Base-by-base conservation (phyloP, 116 monocot species). In the Trichopus zeylanicus region DNA sequence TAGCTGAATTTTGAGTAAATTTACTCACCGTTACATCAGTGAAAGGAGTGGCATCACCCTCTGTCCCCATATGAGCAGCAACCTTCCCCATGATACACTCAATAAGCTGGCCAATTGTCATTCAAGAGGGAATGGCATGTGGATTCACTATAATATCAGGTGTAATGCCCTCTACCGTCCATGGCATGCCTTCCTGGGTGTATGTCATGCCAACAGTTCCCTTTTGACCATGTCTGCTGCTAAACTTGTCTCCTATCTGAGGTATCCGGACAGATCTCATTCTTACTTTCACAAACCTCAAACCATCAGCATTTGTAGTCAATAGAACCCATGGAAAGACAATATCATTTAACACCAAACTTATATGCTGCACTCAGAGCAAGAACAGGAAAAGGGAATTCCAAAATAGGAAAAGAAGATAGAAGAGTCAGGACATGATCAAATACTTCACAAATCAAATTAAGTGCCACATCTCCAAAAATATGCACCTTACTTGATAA, bases 41-140 rank as follows among this genome's bases (percentile, higher is more conserved):
- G 67, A 99, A 99, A 38, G 98, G 98, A 49, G 98, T 99, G 6
- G 92, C 98, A 76, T 99, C 98, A 62, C 98, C 98, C 61, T 98
- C 98, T 74, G 88, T 91, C 23, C 98, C 98, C 98, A 99, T 92
- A 61, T 99, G 98, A 21, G 98, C 92, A 39, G 98, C 98, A 65
- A 99, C 98, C 61, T 99, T 99, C 15, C 98, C 98, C 98, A 99
- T 99, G 38, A 99, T 99, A 46, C 98, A 99, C 68, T 99, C 98
- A 67, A 99, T 99, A 49, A 99, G 98, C 56, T 99, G 98, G 51
- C 98, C 98, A 49, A 99, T 99, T 19, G 98, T 99, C 98, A 99
- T 99, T 35, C 98, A 88, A 57, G 98, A 99, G 23, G 98, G 98
- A 74, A 98, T 98, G 56, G 98, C 98, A 80, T 98, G 98, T 34